Evolutionary conservation across 2,329 filamentous ascomycete genomes (phyloP).

Genomic region (Monosporascus sp.): DNA sequence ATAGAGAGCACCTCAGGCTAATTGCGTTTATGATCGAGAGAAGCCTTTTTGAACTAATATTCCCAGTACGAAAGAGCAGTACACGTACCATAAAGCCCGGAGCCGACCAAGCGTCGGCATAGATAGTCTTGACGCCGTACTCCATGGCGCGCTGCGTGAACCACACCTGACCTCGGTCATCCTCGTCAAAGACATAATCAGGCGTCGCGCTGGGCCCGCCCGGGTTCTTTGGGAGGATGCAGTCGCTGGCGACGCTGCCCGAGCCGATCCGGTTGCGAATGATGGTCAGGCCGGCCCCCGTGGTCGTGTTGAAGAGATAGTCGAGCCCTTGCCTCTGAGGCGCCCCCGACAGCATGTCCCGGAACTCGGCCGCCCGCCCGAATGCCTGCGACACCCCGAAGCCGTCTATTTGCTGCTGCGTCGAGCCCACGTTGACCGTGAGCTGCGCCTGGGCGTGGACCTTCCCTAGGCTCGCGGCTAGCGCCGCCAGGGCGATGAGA

Average conservation of each 20-base stretch:
- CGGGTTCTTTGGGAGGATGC: constrained; percentile 38
- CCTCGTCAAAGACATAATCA: constrained; percentile 39
- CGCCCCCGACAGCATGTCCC: constrained; percentile 25
- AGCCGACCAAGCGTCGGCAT: constrained; percentile 41
- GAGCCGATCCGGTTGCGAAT: constrained; percentile 44
- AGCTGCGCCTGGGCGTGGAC: constrained; percentile 18
- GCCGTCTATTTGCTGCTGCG: constrained; percentile 36
- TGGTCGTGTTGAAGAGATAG: constrained; percentile 37
- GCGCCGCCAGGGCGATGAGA: constrained; percentile 5
- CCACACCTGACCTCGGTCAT: constrained; percentile 45
- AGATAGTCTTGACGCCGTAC: constrained; percentile 33
- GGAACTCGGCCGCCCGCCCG: constrained; percentile 34
- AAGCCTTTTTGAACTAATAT: too few relatives aligned
- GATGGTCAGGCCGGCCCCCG: constrained; percentile 44
- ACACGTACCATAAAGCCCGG: constrained; percentile 37
- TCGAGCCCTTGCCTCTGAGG: constrained; percentile 35
- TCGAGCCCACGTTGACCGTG: constrained; percentile 21
- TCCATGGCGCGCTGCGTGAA: constrained; percentile 42
- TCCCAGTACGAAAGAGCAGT: too few relatives aligned
- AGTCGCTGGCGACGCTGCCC: constrained; percentile 21
- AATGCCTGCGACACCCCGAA: constrained; percentile 46
- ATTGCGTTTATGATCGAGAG: too few relatives aligned
- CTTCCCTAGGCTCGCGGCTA: constrained; percentile 5
- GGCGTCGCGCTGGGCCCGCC: constrained; percentile 35
- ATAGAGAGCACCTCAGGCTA: too few relatives aligned